Conservation (phyloP, 2,329 filamentous ascomycete species). For the Pseudofabraea citricarpa region DNA sequence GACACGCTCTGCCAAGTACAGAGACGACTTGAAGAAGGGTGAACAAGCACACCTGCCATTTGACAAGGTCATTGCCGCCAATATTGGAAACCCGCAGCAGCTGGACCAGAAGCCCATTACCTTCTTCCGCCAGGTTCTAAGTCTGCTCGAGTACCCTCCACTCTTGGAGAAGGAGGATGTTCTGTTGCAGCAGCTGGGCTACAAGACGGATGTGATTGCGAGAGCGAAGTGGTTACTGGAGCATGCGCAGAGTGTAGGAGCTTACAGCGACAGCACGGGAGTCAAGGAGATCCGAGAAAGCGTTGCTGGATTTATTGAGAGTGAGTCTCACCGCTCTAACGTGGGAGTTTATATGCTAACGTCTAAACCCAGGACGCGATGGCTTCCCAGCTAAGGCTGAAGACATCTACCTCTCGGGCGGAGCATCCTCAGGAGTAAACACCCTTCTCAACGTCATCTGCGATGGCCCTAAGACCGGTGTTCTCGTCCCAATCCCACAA, state of each 20-base stretch:
- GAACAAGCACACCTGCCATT: conserved; percentile 62
- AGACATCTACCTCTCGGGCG: conserved; percentile 85
- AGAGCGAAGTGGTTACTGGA: conserved; percentile 76
- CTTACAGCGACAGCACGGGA: conserved; percentile 93
- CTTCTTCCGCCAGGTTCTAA: conserved; percentile 96
- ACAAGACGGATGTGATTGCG: conserved; percentile 84
- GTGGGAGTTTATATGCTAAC: conserved; percentile 5
- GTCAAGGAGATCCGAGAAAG: conserved; percentile 82
- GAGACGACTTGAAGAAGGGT: conserved; percentile 63
- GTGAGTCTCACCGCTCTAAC: conserved; percentile 40
- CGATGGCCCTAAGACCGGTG: conserved; percentile 67
- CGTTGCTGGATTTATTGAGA: conserved; percentile 87
- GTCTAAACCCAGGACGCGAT: conserved; percentile 59
- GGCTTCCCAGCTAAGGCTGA: conserved; percentile 77
- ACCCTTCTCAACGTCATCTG: conserved; percentile 89
- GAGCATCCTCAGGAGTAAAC: conserved; percentile 92
- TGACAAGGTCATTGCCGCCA: conserved; percentile 87
- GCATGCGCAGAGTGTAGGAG: conserved; percentile 85
- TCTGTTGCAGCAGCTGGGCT: conserved; percentile 71
- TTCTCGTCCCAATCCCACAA: conserved; percentile 93
- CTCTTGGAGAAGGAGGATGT: conserved; percentile 79
- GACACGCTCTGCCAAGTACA: conserved; percentile 87
- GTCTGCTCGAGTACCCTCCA: conserved; percentile 82
- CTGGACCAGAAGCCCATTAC: conserved; percentile 98
- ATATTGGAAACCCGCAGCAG: conserved; percentile 98